Base-by-base conservation (phyloP, 1,284 basidiomycete species). In the Entoloma clypeatum region DNA sequence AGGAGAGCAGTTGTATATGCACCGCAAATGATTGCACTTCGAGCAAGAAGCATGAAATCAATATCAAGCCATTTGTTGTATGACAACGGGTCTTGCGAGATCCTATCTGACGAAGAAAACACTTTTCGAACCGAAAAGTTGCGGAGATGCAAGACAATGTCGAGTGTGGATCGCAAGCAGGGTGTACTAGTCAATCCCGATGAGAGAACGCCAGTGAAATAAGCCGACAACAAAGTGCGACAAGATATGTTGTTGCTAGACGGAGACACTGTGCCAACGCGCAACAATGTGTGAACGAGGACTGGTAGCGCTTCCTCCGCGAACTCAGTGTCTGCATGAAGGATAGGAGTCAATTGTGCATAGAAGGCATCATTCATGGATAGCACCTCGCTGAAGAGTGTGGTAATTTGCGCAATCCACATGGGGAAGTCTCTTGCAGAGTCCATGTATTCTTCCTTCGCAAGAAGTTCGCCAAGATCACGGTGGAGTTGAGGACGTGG, bases 1-100 rank as follows among this genome's bases (percentile, higher is more conserved):
- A 98, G 72, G 27, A 98, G 69, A 0, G 90, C 85, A 0, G 92
- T 92, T 2, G 92, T 91, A 59, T 88, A 96, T 4, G 87, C 80
- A 1, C 87, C 87, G 47, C 84, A 92, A 28, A 67, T 62, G 39
- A 92, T 78, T 2, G 94, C 87, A 11, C 81, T 86, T 47, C 71
- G 69, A 9, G 86, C 82, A 4, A 99, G 71, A 4, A 90, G 62
- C 3, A 77, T 61, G 51, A 75, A 87, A 49, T 95, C 81, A 25
- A 97, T 57, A n/a, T 75, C 64, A 5, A 96, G 72, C 95, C 94
- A 98, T 47, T 72, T 74, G 58, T 97, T 82, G 52, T 86, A 78
- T 0, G 75, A 74, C 5, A 92, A 65, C 21, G 75, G 71, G 50
- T 84, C 75, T 2, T 55, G 46, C 16, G 21, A 18, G 10, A n/a